Percentiles rank a stretch among this genome's conserved stretches.
These are phyloP conservation scores for Aquilaria yunnanensis DNA, from an alignment of 345 rosid genomes.

Conservation along the genomic window DNA sequence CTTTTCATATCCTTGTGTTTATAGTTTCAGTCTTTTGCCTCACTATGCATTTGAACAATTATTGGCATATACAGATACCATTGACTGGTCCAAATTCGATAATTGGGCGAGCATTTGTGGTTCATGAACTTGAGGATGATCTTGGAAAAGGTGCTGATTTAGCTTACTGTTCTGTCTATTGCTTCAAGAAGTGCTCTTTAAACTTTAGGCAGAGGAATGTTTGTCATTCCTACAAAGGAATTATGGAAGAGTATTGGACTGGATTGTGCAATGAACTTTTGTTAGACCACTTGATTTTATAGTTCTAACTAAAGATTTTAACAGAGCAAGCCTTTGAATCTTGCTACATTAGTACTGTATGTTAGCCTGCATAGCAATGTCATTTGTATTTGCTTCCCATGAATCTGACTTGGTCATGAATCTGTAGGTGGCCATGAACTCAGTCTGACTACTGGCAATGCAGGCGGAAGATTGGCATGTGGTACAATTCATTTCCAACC, in stretches of 20 bases:
- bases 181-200: neutral
- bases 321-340: neutral
- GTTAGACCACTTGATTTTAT: neutral
- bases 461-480: conserved; percentile 99
- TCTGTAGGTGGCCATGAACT: conserved; percentile 93
- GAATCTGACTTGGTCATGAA: conserved; percentile 17
- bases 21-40: neutral
- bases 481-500: conserved; percentile 32
- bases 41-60: neutral
- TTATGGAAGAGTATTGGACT: neutral
- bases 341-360: no score
- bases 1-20: no score
- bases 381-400: neutral
- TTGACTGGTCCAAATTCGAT: conserved; percentile 68
- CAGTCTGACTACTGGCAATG: conserved; percentile 90
- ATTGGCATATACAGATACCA: conserved; percentile 51
- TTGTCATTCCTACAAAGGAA: no score
- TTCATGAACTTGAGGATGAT: conserved; percentile 95
- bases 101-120: conserved; percentile 94
- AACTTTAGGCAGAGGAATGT: no score
- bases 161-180: conserved; percentile 1
- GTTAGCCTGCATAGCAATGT: no score
- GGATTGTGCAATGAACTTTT: neutral
- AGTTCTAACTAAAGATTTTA: neutral
- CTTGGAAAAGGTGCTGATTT: conserved; percentile 75